A percentile compares a stretch with the other conserved stretches of the same genome.
These are phyloP conservation scores for Saprolegnia parasitica DNA, from an alignment of 352 stramenopile species.

Conservation along the genomic window DNA sequence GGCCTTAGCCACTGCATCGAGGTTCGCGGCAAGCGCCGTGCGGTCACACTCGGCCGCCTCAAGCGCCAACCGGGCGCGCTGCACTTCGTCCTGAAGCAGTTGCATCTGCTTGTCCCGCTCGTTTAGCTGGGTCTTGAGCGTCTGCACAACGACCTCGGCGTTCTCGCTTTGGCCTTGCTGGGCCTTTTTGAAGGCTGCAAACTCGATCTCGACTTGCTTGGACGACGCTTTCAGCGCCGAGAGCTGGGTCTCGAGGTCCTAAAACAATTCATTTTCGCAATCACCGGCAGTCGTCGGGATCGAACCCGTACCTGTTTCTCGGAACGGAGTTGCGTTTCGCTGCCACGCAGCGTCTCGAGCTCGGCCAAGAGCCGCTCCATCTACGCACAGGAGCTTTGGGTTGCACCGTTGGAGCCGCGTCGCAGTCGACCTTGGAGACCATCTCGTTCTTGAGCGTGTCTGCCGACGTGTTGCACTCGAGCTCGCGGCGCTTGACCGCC, in stretches of 20 bases:
- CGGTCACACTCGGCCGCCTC: constrained; percentile 11
- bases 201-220: constrained; percentile 16
- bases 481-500: constrained; percentile 7
- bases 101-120: constrained; percentile 37
- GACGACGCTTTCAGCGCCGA: constrained; percentile 32
- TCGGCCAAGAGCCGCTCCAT: constrained; percentile 59
- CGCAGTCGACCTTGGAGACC: constrained; percentile 11
- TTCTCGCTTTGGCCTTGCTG: not conserved
- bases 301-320: constrained; percentile 46
- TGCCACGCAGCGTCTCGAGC: constrained; percentile 39
- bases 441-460: constrained; percentile 23
- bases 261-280: constrained; percentile 31
- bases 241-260: constrained; percentile 36
- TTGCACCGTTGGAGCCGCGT: constrained; percentile 38
- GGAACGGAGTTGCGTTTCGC: constrained; percentile 45
- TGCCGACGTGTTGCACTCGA: constrained; percentile 24
- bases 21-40: not conserved
- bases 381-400: constrained; percentile 51
- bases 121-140: constrained; percentile 40
- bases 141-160: constrained; percentile 35
- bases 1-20: constrained; percentile 17
- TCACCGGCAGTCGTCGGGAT: not conserved
- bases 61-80: not conserved
- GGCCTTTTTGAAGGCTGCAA: not conserved
- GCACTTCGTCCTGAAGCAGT: constrained; percentile 32